Evolutionary conservation across 176 grass and related monocot genomes (phyloP).

Genomic region (Zea luxurians): DNA sequence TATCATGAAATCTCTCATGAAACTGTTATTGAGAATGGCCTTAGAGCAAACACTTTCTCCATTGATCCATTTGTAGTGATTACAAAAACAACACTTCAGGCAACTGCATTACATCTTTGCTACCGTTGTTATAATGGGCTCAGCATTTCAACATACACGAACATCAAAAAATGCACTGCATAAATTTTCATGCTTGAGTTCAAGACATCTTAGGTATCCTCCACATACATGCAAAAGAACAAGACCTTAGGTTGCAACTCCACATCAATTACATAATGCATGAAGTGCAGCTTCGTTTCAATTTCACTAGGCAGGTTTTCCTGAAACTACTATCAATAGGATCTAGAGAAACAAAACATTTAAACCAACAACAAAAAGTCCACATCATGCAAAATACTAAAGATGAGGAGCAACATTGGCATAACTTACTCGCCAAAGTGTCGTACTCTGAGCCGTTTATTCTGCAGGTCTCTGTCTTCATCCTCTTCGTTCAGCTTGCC

Average conservation of each 20-base stretch:
- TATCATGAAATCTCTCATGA: too few relatives aligned
- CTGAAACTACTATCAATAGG: not conserved
- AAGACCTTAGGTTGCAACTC: not conserved
- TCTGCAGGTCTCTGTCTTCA: constrained; percentile 56
- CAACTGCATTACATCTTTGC: not conserved
- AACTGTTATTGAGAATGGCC: too few relatives aligned
- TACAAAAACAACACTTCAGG: not conserved
- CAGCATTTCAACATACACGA: constrained; percentile 1
- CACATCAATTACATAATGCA: not conserved
- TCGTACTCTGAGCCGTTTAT: constrained; percentile 81
- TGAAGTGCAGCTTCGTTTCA: not conserved
- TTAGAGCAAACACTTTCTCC: not conserved
- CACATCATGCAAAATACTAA: constrained; percentile 30
- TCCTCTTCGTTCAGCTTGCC: constrained; percentile 32
- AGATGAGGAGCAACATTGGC: not conserved
- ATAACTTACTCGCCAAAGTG: constrained; percentile 68
- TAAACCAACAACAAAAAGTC: constrained; percentile 1
- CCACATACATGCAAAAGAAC: not conserved
- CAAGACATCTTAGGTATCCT: constrained; percentile 5
- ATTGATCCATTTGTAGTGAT: not conserved
- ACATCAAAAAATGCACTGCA: not conserved
- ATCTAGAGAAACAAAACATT: constrained; percentile 1
- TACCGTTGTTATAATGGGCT: not conserved
- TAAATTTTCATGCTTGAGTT: not conserved
- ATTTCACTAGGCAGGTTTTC: not conserved